Conservation (phyloP, 345 rosid genomes). For the Fremontodendron californicum region DNA sequence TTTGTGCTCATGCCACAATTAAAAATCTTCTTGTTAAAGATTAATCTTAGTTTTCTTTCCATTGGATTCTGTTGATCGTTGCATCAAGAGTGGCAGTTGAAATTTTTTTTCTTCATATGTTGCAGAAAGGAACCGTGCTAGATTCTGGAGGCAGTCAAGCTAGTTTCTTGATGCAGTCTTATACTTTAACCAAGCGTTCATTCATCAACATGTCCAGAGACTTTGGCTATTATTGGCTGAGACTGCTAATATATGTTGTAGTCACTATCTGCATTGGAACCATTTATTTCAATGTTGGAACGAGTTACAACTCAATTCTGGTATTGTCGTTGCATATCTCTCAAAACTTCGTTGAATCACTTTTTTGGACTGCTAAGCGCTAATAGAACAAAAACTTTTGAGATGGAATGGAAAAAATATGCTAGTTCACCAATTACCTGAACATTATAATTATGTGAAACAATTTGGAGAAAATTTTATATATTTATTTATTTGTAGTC, state of each 20-base stretch:
- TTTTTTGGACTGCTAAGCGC: background rate
- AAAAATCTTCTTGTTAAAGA: too few species aligned
- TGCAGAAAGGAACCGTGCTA: slow-evolving; percentile 88
- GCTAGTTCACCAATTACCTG: too few species aligned
- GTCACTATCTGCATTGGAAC: slow-evolving; percentile 92
- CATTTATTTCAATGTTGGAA: slow-evolving; percentile 80
- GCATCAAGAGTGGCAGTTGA: slow-evolving; percentile 2
- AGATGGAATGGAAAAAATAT: too few species aligned
- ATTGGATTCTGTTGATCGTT: background rate
- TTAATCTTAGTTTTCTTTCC: background rate
- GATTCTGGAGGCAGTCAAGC: slow-evolving; percentile 96
- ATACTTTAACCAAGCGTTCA: slow-evolving; percentile 78
- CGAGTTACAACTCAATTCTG: slow-evolving; percentile 77
- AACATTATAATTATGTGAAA: too few species aligned
- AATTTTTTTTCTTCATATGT: background rate
- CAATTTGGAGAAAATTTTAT: too few species aligned
- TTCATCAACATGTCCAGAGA: slow-evolving; percentile 94
- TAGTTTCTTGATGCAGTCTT: slow-evolving; percentile 83
- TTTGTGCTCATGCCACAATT: background rate
- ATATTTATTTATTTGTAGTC: background rate
- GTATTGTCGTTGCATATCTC: slow-evolving; percentile 31
- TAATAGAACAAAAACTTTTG: too few species aligned
- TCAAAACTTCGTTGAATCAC: background rate
- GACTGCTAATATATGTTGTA: slow-evolving; percentile 74
- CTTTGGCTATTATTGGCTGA: slow-evolving; percentile 95